Evolutionary conservation across 2,329 filamentous ascomycete genomes (phyloP).

Genomic region (Sporothrix dimorphospora): DNA sequence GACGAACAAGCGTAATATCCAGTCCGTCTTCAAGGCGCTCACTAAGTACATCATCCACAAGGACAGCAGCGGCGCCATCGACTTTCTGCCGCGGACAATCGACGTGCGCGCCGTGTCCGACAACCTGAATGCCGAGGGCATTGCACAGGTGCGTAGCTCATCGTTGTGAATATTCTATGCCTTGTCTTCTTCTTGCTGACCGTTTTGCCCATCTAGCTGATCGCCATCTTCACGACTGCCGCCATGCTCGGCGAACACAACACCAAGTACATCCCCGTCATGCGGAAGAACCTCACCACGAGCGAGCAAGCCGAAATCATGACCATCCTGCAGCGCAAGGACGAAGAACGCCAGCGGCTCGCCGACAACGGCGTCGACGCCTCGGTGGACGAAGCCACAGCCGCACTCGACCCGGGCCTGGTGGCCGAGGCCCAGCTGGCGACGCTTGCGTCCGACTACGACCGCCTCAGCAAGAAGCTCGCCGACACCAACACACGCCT

Average conservation of each 20-base stretch:
- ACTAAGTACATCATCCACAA: slow-evolving; percentile 67
- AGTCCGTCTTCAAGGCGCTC: slow-evolving; percentile 82
- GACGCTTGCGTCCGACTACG: slow-evolving; percentile 54
- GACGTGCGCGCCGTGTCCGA: slow-evolving; percentile 35
- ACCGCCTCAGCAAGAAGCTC: slow-evolving; percentile 58
- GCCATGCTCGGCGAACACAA: slow-evolving; percentile 40
- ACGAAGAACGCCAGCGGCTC: slow-evolving; percentile 46
- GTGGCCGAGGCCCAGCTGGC: slow-evolving; percentile 61
- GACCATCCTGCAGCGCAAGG: slow-evolving; percentile 52
- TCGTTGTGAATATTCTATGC: neutral
- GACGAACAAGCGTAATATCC: slow-evolving; percentile 85
- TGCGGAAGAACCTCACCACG: slow-evolving; percentile 40
- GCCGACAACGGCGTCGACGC: slow-evolving; percentile 44
- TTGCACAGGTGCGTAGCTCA: slow-evolving; percentile 23
- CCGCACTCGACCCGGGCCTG: slow-evolving; percentile 57
- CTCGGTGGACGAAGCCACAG: slow-evolving; percentile 44
- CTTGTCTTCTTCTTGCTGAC: neutral
- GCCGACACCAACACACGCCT: slow-evolving; percentile 63
- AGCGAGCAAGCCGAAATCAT: slow-evolving; percentile 51
- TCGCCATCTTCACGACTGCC: slow-evolving; percentile 46
- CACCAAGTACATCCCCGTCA: slow-evolving; percentile 40
- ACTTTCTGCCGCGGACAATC: slow-evolving; percentile 34
- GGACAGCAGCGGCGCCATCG: slow-evolving; percentile 34
- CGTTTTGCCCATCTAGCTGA: slow-evolving; percentile 22
- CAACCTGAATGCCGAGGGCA: slow-evolving; percentile 33